Conservation (phyloP, 495 filamentous ascomycete genomes). For the Terfezia claveryi region DNA sequence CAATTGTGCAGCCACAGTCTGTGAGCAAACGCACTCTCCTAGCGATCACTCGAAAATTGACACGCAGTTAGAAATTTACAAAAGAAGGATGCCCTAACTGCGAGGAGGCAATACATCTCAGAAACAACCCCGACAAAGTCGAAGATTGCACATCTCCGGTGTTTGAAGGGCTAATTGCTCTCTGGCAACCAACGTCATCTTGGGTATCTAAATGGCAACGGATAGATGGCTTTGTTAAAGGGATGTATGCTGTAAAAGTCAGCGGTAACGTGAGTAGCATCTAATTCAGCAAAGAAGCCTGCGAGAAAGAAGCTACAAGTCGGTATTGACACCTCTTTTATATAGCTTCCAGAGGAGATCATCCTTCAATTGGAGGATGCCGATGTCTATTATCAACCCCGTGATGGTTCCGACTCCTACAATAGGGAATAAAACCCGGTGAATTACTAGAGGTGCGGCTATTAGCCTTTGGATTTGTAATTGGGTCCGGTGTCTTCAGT, state of each 20-base stretch:
- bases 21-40: slow-evolving; percentile 26
- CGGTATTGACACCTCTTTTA: background rate
- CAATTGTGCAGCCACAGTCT: slow-evolving; percentile 57
- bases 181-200: slow-evolving; percentile 51
- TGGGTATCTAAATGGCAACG: slow-evolving; percentile 94
- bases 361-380: slow-evolving; percentile 9
- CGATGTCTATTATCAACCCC: slow-evolving; percentile 16
- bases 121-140: slow-evolving; percentile 53
- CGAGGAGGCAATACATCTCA: slow-evolving; percentile 67
- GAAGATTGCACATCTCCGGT: slow-evolving; percentile 86
- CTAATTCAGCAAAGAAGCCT: too few relatives aligned
- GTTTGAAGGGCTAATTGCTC: slow-evolving; percentile 69
- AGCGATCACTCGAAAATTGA: slow-evolving; percentile 2
- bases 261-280: slow-evolving; percentile 38
- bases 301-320: too few relatives aligned
- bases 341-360: slow-evolving; percentile 27
- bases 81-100: slow-evolving; percentile 88
- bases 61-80: slow-evolving; percentile 43
- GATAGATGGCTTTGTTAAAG: slow-evolving; percentile 63
- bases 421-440: background rate
- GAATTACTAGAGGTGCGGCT: background rate
- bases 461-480: too few relatives aligned
- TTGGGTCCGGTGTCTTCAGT: too few relatives aligned
- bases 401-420: slow-evolving; percentile 13
- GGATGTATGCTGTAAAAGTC: slow-evolving; percentile 86